These are phyloP conservation scores for Globisporangium paroecandrum DNA, from an alignment of 352 stramenopile genomes.

Conservation along the genomic window DNA sequence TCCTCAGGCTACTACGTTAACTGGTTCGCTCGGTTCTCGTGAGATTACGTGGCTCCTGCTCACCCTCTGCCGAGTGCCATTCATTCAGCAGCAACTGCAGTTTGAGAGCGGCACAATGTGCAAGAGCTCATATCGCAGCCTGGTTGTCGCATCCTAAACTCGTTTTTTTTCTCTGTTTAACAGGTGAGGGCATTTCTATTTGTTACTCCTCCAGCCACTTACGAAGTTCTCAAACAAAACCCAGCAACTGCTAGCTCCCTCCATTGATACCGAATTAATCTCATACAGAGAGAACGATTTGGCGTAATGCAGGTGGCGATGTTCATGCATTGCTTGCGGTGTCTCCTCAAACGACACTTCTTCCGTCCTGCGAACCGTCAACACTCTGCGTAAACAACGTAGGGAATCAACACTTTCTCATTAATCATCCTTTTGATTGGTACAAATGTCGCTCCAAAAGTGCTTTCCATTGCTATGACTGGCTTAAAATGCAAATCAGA, in stretches of 20 bases:
- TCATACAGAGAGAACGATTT: background rate
- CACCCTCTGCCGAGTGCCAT: no score
- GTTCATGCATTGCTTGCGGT: background rate
- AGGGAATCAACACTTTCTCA: background rate
- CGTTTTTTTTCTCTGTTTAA: no score
- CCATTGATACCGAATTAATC: constrained; percentile 23
- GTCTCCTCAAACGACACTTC: background rate
- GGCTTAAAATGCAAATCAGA: background rate
- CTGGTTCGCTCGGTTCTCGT: no score
- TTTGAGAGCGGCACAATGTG: no score
- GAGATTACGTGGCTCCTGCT: no score
- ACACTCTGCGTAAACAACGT: background rate
- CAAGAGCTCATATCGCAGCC: no score
- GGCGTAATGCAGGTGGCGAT: background rate
- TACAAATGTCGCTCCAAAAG: background rate
- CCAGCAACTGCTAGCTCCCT: background rate
- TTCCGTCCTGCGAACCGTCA: background rate
- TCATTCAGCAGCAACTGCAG: no score
- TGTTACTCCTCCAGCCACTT: no score
- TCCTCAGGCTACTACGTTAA: no score
- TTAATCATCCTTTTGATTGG: constrained; percentile 1
- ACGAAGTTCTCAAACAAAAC: no score
- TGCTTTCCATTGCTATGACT: background rate
- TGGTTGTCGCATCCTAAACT: no score
- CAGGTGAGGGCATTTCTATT: no score